Evolutionary conservation across 2,329 filamentous ascomycete species (phyloP), one percentile per base, ranked within the genome.

Genomic region (Sclerotinia borealis): DNA sequence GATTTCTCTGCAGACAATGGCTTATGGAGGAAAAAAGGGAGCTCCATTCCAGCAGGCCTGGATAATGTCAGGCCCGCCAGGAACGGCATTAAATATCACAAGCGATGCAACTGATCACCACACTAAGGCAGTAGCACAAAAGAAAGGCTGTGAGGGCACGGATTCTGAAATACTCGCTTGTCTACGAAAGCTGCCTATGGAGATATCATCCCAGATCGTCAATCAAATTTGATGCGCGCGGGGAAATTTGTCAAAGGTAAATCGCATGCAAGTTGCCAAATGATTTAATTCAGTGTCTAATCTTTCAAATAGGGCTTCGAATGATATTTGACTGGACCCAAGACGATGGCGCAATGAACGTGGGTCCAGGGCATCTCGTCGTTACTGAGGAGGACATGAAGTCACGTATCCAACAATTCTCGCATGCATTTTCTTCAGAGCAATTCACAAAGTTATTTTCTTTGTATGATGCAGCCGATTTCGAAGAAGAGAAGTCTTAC

Each of bases 261-360:
- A 7, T 27, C 22, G 15, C 27, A 11, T 55, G 8, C 9, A 25
- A 11, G 8, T 47, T 11, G n/a, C 4, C 6, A 3, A 1, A 17
- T 45, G 15, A 19, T 45, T 25, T 19, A 4, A 6, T n/a, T n/a
- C 31, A 29, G 22, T 27, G 4, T 39, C 51, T 63, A 37, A 63
- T 25, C 2, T 9, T 27, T 36, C 19, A 2, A 17, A 15, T 34
- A 64, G 48, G 62, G 15, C 27, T 55, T 36, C 22, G n/a, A 13
- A 60, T 55, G 49, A 49, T 61, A 11, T 54, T 61, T 29, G 56
- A 49, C 8, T 64, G 56, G 62, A 60, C 47, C 4, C 56, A 61
- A 48, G 56, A 61, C 19, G 62, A 64, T n/a, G 62, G 49, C 22
- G 62, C 62, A 5, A 64, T 61, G 45, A 64, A 55, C 9, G 56